Base-by-base conservation (phyloP, 169 alveolate species). In the Cryptosporidium canis region DNA sequence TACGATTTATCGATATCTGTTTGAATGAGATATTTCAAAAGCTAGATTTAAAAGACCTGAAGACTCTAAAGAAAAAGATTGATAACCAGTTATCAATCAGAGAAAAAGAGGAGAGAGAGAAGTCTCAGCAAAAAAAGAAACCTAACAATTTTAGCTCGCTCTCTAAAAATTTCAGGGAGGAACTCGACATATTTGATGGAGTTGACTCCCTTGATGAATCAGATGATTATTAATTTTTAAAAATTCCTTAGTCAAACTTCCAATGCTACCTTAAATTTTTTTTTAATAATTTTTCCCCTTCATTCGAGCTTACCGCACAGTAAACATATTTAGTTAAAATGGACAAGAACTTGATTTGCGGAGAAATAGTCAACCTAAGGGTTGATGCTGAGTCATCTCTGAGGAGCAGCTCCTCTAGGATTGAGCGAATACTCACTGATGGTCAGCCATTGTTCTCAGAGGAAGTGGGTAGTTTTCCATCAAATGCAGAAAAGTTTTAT, bases 131-230 rank as follows among this genome's bases (percentile, higher is more conserved):
- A 55, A 77, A 77, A 27, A 77, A 77, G 47, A 77, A 77, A 37
- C 87, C 87, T 3, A 77, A 61, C 35, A 77, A 77, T 1, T 8
- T 77, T 18, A 12, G 39, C 3, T 58, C 66, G 55, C 33, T 77
- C 8, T 58, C 87, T 24, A 77, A 63, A 41, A 77, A 77, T 47
- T 77, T 41, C 24, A 77, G 64, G 24, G 87, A 77, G 39, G 87
- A 77, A n/a, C 61, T 77, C 4, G 87, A 77, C 55, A 77, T 77
- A 43, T 77, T 77, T 39, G 87, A 77, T 58, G 87, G 87, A 41
- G 53, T 77, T 24, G 87, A 77, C 27, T 77, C 72, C 29, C 72
- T 77, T 3, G 83, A 66, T 43, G 87, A 77, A n/a, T 77, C 87
- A 24, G 87, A 77, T 18, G 87, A 77, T 44, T 77, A 77, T 58